Evolutionary conservation across 108 stramenopile genomes (phyloP), one percentile per base, ranked within the genome.

Genomic region (Cylindrotheca closterium): DNA sequence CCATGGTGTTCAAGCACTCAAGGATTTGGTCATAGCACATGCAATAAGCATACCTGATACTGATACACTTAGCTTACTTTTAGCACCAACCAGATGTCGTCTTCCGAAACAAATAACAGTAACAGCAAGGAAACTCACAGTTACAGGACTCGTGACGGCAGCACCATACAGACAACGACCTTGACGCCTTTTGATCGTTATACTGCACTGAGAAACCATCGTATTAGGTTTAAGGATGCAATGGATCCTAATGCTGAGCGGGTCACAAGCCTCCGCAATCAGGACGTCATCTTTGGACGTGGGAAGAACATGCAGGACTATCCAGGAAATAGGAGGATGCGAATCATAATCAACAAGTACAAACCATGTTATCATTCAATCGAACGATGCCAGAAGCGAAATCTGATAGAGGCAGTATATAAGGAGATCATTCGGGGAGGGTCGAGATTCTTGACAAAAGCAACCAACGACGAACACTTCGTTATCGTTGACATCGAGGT

Each of bases 261-360:
- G 7, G 37, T 67, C 47, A 26, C 27, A 2, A 28, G n/a, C 1
- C 63, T 64, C 4, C 52, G 46, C 29, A 56, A 30, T 8, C 47
- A 59, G 7, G 73, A 74, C 32, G 59, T 74, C 27, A 34, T 74
- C 15, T 42, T 74, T 31, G 73, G 73, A 23, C 58, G 73, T 10
- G 73, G 73, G 58, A 60, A 58, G 54, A 56, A 57, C 22, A 58
- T 74, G 48, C 56, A 65, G 45, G 52, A 65, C 31, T 64, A 74
- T 51, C 46, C 58, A 10, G 73, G 73, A 49, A 74, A 74, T 42
- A 64, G 53, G 2, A 31, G 59, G 15, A 54, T 67, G 21, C 58
- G 73, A 10, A 22, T 15, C 2, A 63, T 63, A 2, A 24, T 63
- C 0, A 49, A 30, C 2, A 2, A 22, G 8, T 63, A 26, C 49